Conservation (phyloP, 2,329 filamentous ascomycete species). For the Bipolaris oryzae region DNA sequence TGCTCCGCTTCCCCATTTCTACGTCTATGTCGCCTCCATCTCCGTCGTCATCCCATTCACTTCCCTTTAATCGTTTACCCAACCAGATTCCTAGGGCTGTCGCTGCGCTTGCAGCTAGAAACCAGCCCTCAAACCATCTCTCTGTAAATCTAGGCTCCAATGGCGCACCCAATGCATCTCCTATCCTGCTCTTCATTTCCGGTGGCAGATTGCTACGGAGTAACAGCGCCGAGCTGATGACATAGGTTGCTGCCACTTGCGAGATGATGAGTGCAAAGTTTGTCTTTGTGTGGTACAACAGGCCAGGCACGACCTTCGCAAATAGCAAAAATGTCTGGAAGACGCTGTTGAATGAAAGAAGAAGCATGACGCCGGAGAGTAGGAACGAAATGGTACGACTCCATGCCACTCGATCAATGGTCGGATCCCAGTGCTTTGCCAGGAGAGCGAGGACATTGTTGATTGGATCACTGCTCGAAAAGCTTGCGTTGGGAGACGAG, state of each 20-base stretch:
- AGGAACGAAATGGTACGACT: constrained; percentile 84
- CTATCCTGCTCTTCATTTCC: constrained; percentile 77
- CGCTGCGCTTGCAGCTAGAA: constrained; percentile 68
- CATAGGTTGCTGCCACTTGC: constrained; percentile 83
- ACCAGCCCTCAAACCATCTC: constrained; percentile 88
- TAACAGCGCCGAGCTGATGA: constrained; percentile 79
- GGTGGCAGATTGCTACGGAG: constrained; percentile 77
- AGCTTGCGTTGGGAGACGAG: constrained; percentile 57
- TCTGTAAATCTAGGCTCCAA: constrained; percentile 76
- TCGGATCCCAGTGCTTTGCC: constrained; percentile 82
- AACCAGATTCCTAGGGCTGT: constrained; percentile 77
- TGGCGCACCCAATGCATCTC: constrained; percentile 76
- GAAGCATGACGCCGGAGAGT: constrained; percentile 80
- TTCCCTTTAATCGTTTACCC: constrained; percentile 64
- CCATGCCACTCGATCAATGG: constrained; percentile 82
- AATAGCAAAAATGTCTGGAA: constrained; percentile 87
- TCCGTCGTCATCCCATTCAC: constrained; percentile 47
- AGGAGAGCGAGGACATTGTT: constrained; percentile 81
- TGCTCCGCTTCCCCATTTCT: constrained; percentile 75
- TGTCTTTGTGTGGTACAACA: constrained; percentile 76
- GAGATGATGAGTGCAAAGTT: constrained; percentile 80
- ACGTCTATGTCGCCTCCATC: constrained; percentile 58
- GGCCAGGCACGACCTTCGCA: constrained; percentile 71
- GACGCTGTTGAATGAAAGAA: constrained; percentile 80
- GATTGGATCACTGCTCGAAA: constrained; percentile 78